These are phyloP conservation scores for Cladosporium austrohemisphaericum DNA, from an alignment of 2,329 filamentous ascomycete genomes.

Conservation along the genomic window DNA sequence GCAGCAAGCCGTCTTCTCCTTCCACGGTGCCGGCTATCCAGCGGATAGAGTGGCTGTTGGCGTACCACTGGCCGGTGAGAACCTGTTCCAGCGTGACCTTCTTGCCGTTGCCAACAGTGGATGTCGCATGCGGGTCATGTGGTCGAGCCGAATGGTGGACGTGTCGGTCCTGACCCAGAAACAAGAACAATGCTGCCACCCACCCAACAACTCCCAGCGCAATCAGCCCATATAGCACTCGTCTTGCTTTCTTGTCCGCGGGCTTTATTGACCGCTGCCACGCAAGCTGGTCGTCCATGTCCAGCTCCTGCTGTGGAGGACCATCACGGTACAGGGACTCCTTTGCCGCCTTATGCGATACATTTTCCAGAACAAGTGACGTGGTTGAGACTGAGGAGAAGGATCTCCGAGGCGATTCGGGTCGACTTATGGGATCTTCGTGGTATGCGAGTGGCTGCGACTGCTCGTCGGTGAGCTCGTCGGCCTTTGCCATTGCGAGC, in stretches of 20 bases:
- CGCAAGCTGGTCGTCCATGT: constrained; percentile 50
- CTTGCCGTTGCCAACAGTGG: constrained; percentile 62
- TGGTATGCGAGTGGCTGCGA: constrained; percentile 41
- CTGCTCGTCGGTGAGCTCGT: constrained; percentile 40
- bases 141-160: constrained; percentile 60
- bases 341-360: constrained; percentile 54
- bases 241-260: constrained; percentile 64
- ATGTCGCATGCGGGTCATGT: constrained; percentile 66
- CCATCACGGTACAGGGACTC: constrained; percentile 40
- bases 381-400: constrained; percentile 77
- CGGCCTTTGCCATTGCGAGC: constrained; percentile 19
- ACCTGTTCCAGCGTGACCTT: constrained; percentile 71
- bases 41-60: constrained; percentile 62
- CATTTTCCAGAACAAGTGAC: constrained; percentile 74
- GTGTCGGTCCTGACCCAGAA: constrained; percentile 63
- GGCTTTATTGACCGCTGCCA: constrained; percentile 41
- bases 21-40: constrained; percentile 69
- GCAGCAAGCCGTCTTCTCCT: constrained; percentile 77
- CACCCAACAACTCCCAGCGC: constrained; percentile 63
- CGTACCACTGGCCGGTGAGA: constrained; percentile 60
- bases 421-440: constrained; percentile 32
- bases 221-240: constrained; percentile 58
- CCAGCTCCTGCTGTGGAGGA: constrained; percentile 40
- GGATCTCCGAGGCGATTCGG: constrained; percentile 47
- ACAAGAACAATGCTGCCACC: constrained; percentile 64